Percentiles rank a stretch among this genome's conserved stretches.
Evolutionary conservation across 1,284 basidiomycete species (phyloP).

Genomic region (Melampsora americana): DNA sequence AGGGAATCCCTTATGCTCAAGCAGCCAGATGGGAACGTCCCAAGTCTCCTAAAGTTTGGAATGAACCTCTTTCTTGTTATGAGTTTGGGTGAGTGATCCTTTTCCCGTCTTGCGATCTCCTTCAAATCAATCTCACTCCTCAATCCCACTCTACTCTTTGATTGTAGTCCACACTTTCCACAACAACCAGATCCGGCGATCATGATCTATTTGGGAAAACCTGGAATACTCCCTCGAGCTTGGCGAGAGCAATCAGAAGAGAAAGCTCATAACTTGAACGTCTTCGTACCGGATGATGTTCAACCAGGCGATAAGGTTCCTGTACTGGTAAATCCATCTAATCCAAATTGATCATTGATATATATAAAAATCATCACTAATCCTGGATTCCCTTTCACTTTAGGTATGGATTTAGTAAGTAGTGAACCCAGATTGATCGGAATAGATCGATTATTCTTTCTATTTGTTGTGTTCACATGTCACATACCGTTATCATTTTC

Average conservation of each 20-base stretch:
- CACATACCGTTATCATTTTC: background rate
- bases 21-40: constrained; percentile 34
- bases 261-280: constrained; percentile 36
- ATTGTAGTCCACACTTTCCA: constrained; percentile 35
- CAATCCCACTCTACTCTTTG: too few relatives aligned
- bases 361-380: too few relatives aligned
- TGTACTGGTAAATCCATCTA: constrained; percentile 21
- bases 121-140: background rate
- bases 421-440: too few relatives aligned
- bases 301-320: constrained; percentile 13
- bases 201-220: constrained; percentile 13
- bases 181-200: constrained; percentile 7
- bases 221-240: background rate
- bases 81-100: constrained; percentile 43
- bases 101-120: background rate
- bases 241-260: constrained; percentile 35
- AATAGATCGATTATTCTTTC: background rate
- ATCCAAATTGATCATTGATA: background rate
- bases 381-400: background rate
- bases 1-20: constrained; percentile 43
- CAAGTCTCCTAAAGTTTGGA: constrained; percentile 21
- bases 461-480: background rate
- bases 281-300: constrained; percentile 13
- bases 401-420: constrained; percentile 43
- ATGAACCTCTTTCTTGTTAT: constrained; percentile 18